Base-by-base conservation (phyloP, 441 rosid species). In the Euphorbia celastroides region DNA sequence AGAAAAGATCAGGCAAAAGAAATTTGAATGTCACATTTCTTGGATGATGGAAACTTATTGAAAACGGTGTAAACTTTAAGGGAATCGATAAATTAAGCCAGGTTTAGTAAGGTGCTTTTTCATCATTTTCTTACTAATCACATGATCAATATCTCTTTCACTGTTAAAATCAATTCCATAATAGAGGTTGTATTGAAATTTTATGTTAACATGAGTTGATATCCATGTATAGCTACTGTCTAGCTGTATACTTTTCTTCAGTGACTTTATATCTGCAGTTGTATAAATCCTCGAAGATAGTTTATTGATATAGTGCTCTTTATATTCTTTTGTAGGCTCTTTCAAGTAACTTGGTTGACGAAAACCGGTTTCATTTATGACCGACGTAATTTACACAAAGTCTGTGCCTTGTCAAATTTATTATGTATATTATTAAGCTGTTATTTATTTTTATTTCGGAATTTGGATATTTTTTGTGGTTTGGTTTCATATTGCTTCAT, bases 341-440 rank as follows among this genome's bases (percentile, higher is more conserved):
- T 81, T 76, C 99, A 94, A 88, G 89, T 92, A 57, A 82, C 93
- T 73, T 94, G 99, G 99, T 72, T 86, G 96, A 85, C 83, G 60
- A 73, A 79, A 23, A 84, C 79, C 28, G 99, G 98, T 79, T 90
- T 88, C 96, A 79, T 83, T 38, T 94, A 92, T 80, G 93, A 92
- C 70, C 75, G 81, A 67, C 79, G 71, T 78, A 77, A 87, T 74
- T 77, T 94, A 80, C 84, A 68, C 78, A 84, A 86, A 80, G 99
- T 94, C 64, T 82, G 97, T 86, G 68, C 83, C 82, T 75, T 20
- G 48, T 70, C 62, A 56, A 74, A 73, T 63, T 57, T 68, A 67
- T 70, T 61, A 34, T 32, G 26, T 65, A 5, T 38, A 57, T 17
- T 73, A 23, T 12, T 30, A 14, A 57, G 17, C 20, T 58, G 41